A percentile compares a stretch with the other conserved stretches of the same genome.
Conservation (phyloP, 2,329 filamentous ascomycete genomes). For the Fusarium mexicanum region DNA sequence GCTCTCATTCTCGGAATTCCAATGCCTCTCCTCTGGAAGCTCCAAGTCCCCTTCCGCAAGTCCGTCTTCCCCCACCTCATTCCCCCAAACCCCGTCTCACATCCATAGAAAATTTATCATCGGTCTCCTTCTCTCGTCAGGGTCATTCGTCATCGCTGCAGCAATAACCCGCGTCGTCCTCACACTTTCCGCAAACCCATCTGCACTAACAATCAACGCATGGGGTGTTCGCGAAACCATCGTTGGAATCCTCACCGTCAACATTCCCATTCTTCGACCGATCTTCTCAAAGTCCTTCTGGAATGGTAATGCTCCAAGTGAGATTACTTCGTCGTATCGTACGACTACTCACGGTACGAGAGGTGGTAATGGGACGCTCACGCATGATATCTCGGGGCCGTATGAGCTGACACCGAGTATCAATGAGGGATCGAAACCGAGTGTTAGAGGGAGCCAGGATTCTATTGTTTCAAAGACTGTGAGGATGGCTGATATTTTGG, state of each 20-base stretch:
- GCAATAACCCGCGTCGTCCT: conserved; percentile 39
- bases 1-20: conserved; percentile 32
- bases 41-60: conserved; percentile 36
- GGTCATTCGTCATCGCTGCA: conserved; percentile 42
- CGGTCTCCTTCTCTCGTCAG: conserved; percentile 40
- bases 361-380: accelerated
- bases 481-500: conserved; percentile 8
- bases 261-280: conserved; percentile 33
- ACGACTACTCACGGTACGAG: accelerated
- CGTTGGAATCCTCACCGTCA: conserved; percentile 52
- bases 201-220: conserved; percentile 37
- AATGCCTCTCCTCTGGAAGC: conserved; percentile 34
- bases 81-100: not conserved
- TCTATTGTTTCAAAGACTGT: conserved; percentile 15
- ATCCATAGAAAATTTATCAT: conserved; percentile 35
- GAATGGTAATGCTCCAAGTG: not conserved
- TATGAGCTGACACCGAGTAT: conserved; percentile 30
- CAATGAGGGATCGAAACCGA: not conserved
- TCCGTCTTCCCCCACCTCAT: not conserved
- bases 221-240: conserved; percentile 47
- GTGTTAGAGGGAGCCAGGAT: conserved; percentile 22
- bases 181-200: conserved; percentile 34
- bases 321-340: not conserved
- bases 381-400: conserved; percentile 7
- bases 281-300: conserved; percentile 29